Conservation (phyloP, 371 early-diverging fungal species). For the Mucor ambiguus region DNA sequence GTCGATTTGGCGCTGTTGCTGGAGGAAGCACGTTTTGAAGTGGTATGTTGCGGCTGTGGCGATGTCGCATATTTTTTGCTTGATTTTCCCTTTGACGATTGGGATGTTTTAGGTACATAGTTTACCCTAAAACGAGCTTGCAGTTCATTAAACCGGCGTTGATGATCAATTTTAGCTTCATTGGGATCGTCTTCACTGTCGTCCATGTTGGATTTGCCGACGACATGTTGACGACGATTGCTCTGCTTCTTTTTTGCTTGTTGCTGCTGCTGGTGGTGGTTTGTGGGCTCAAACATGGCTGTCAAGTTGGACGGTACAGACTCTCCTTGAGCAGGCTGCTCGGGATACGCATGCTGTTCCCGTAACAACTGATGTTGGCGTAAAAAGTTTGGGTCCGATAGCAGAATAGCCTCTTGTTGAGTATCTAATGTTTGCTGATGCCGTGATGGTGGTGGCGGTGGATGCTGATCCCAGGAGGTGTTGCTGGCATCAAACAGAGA, state of each 20-base stretch:
- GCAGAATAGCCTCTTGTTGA: conserved; percentile 24
- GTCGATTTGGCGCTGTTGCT: background rate
- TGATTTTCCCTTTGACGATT: conserved; percentile 1
- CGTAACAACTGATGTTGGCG: conserved; percentile 31
- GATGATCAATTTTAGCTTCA: conserved; percentile 20
- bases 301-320: conserved; percentile 8
- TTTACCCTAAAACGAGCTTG: conserved; percentile 33
- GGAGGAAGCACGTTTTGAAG: background rate
- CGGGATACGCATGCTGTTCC: conserved; percentile 9
- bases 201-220: background rate
- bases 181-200: background rate
- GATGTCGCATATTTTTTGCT: background rate
- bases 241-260: background rate
- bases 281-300: conserved; percentile 20
- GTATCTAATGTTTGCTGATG: conserved; percentile 10
- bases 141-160: conserved; percentile 30
- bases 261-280: background rate
- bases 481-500: background rate
- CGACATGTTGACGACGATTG: background rate
- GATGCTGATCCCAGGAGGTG: background rate
- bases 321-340: conserved; percentile 8
- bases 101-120: conserved; percentile 25
- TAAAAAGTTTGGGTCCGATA: conserved; percentile 35
- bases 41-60: background rate
- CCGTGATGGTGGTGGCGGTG: background rate